A percentile compares a stretch with the other conserved stretches of the same genome.
Conservation (phyloP, 1,284 basidiomycete genomes). For the Vanrija humicola region DNA sequence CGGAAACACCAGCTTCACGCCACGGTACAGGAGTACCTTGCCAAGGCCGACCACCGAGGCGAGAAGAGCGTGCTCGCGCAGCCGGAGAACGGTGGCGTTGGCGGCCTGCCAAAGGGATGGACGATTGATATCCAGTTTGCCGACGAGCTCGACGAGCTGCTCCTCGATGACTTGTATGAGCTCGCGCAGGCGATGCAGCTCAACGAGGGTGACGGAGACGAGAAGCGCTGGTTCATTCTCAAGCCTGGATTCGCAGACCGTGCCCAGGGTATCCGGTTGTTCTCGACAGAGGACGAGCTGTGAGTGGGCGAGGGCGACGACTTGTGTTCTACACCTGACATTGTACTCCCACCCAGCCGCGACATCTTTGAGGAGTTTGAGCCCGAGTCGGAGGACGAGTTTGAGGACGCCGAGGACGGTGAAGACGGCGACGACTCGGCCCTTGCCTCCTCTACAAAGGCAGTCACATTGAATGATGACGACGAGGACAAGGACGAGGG, state of each 20-base stretch:
- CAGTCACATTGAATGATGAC: constrained; percentile 47
- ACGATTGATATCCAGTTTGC: constrained; percentile 84
- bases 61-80: constrained; percentile 10
- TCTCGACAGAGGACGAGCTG: constrained; percentile 72
- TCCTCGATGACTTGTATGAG: constrained; percentile 90
- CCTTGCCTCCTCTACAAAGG: constrained; percentile 3
- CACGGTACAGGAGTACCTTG: constrained; percentile 67
- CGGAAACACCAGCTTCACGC: constrained; percentile 89
- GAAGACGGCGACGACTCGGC: constrained; percentile 32
- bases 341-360: constrained; percentile 36
- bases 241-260: constrained; percentile 98
- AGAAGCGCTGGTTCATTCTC: constrained; percentile 77
- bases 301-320: constrained; percentile 15
- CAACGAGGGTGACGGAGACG: constrained; percentile 37
- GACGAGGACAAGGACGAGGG: constrained; percentile 47
- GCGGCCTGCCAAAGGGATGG: constrained; percentile 74
- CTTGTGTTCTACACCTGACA: background rate
- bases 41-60: constrained; percentile 57
- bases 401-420: constrained; percentile 46
- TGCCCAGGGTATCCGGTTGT: constrained; percentile 90
- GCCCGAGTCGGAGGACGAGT: constrained; percentile 53
- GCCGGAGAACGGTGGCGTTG: constrained; percentile 14
- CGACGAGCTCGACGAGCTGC: constrained; percentile 92
- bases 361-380: constrained; percentile 84
- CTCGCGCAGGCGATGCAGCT: constrained; percentile 62